Evolutionary conservation across 352 stramenopile species (phyloP).

Genomic region (Phytophthora chlamydospora): DNA sequence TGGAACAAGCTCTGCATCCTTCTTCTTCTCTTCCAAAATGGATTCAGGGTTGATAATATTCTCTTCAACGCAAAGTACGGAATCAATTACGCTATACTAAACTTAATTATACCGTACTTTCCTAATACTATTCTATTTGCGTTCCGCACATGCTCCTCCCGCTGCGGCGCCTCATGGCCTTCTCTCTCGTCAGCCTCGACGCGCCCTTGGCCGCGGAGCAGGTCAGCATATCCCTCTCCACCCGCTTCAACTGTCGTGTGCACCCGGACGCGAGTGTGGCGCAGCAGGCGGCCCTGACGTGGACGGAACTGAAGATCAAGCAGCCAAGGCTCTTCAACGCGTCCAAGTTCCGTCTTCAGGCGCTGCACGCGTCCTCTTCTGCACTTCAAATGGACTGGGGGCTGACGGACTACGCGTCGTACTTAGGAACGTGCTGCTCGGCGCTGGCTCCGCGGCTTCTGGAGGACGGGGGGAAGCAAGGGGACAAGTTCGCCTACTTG

Average conservation of each 20-base stretch:
- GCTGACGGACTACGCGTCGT: conserved; percentile 78
- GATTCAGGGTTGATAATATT: not conserved
- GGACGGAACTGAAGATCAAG: conserved; percentile 37
- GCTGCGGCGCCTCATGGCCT: conserved; percentile 49
- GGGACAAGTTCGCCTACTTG: conserved; percentile 58
- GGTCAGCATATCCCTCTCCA: conserved; percentile 53
- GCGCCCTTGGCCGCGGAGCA: conserved; percentile 35
- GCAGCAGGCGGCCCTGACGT: conserved; percentile 43
- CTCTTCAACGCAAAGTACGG: conserved; percentile 11
- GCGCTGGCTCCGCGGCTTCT: conserved; percentile 42
- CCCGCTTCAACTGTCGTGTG: conserved; percentile 40
- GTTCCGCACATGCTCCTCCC: conserved; percentile 31
- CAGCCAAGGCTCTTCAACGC: conserved; percentile 75
- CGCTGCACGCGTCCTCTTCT: conserved; percentile 1
- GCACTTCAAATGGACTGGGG: conserved; percentile 47
- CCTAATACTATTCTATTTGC: not conserved
- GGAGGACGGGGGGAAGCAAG: conserved; percentile 32
- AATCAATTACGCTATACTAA: not conserved
- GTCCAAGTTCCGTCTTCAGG: conserved; percentile 64
- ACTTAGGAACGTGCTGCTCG: conserved; percentile 77
- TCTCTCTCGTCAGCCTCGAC: conserved; percentile 40
- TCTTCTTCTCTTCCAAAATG: conserved; percentile 1
- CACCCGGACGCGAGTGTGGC: conserved; percentile 57
- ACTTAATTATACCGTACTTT: too few species aligned
- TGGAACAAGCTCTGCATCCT: conserved; percentile 84